Evolutionary conservation across 2,329 filamentous ascomycete species (phyloP), one percentile per base, ranked within the genome.

Genomic region (Leptodontidium sp.): DNA sequence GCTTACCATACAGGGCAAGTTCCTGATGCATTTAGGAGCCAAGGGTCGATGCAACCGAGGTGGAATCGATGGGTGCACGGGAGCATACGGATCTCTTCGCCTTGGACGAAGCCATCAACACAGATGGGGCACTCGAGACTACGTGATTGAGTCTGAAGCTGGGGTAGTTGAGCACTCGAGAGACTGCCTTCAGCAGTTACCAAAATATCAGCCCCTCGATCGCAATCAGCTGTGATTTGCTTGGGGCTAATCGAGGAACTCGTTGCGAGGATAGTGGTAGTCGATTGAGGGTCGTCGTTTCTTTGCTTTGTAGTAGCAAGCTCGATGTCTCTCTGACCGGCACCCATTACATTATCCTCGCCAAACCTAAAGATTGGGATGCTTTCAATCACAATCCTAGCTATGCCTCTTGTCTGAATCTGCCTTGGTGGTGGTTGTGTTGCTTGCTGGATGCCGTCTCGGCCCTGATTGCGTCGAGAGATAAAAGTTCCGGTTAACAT

Each of bases 161-260:
- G 17, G 15, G 45, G 45, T 49, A n/a, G 15, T 49, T 49, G 45
- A 49, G 45, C 45, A 49, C 14, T 49, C 45, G 45, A 49, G 17
- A 49, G 45, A 49, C 45, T 49, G 45, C 45, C 45, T 49, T 21
- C 45, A 49, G 45, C 45, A 49, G 45, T 49, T 49, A n/a, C 45
- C 17, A 49, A 21, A n/a, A 21, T 49, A 49, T 49, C 17, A 49
- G 45, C 17, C 45, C 45, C 21, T 49, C 8, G 45, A 49, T 49
- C 45, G 21, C 15, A 49, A 49, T 12, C 45, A 49, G 45, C 45
- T 49, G 14, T 49, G 45, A 49, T 49, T 49, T 49, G 14, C 45
- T 49, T 8, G 45, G 45, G 45, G 45, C 14, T 49, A 49, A 21
- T 49, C 14, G 45, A 49, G 45, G 45, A 49, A 49, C 17, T 49